These are phyloP conservation scores for Hansenula anomala DNA, from an alignment of 1,139 yeast species.

Conservation along the genomic window DNA sequence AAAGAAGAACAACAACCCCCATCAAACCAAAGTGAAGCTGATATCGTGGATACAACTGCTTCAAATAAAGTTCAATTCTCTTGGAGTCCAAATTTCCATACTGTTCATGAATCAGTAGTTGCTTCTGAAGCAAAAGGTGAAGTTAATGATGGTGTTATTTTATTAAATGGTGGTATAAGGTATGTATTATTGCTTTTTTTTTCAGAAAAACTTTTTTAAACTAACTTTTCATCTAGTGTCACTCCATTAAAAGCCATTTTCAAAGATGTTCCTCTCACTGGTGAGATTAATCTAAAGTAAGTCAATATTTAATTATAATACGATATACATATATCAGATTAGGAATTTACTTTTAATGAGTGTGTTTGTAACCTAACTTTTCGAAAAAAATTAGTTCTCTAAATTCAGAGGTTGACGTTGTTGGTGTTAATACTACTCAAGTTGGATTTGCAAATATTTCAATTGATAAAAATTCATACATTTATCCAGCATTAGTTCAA, in stretches of 20 bases:
- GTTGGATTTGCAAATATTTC: constrained; percentile 15
- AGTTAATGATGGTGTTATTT: constrained; percentile 36
- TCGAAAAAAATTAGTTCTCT: no score
- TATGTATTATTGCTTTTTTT: constrained; percentile 26
- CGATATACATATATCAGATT: no score
- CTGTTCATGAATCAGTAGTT: constrained; percentile 58
- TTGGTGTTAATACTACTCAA: no score
- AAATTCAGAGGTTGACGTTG: no score
- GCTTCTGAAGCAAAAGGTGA: constrained; percentile 43
- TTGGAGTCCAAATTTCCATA: constrained; percentile 83
- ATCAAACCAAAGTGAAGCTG: constrained; percentile 27
- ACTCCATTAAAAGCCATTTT: constrained; percentile 83
- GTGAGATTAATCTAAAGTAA: constrained; percentile 45
- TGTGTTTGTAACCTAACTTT: no score
- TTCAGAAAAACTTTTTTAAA: neutral
- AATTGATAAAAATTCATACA: constrained; percentile 40
- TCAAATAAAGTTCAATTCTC: constrained; percentile 43
- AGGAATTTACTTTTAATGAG: no score
- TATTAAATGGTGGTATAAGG: constrained; percentile 50
- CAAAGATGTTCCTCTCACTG: constrained; percentile 50
- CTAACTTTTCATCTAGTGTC: constrained; percentile 41
- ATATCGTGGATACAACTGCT: constrained; percentile 40
- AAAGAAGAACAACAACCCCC: constrained; percentile 18
- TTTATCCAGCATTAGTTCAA: constrained; percentile 48
- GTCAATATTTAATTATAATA: constrained; percentile 8